These are phyloP conservation scores for Berkeleyomyces rouxiae DNA, from an alignment of 2,329 filamentous ascomycete species.

Conservation along the genomic window DNA sequence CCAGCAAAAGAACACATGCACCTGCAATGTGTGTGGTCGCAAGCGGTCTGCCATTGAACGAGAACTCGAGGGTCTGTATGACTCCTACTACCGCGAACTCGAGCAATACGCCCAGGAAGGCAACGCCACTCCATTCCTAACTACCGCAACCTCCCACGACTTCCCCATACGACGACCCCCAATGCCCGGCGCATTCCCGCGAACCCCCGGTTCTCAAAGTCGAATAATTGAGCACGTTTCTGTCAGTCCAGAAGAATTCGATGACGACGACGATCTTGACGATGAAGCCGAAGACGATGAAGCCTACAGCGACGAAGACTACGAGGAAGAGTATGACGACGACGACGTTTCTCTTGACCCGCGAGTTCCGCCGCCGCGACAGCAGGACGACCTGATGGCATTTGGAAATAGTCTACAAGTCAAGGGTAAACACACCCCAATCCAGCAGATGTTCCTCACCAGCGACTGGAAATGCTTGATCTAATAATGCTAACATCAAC, in stretches of 20 bases:
- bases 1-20: conserved; percentile 97
- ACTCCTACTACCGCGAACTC: conserved; percentile 95
- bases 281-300: conserved; percentile 32
- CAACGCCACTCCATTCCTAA: conserved; percentile 9
- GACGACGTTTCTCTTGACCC: conserved; percentile 48
- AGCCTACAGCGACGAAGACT: conserved; percentile 29
- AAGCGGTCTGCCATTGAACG: conserved; percentile 97
- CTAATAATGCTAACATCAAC: conserved; percentile 25
- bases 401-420: conserved; percentile 96
- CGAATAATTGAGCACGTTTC: conserved; percentile 54
- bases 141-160: conserved; percentile 32
- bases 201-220: conserved; percentile 55
- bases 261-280: conserved; percentile 38
- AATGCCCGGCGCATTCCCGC: conserved; percentile 39
- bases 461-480: not conserved
- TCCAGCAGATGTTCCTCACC: not conserved
- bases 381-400: conserved; percentile 72
- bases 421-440: conserved; percentile 43
- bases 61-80: conserved; percentile 91
- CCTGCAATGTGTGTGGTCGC: conserved; percentile 88
- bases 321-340: conserved; percentile 39
- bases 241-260: conserved; percentile 30
- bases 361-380: conserved; percentile 35
- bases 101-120: conserved; percentile 74
- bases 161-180: conserved; percentile 43